A percentile compares a stretch with the other conserved stretches of the same genome.
phyloP scores from a whole-genome alignment of 2,329 filamentous ascomycete species.

The Cylindrodendrum hubeiense region DNA sequence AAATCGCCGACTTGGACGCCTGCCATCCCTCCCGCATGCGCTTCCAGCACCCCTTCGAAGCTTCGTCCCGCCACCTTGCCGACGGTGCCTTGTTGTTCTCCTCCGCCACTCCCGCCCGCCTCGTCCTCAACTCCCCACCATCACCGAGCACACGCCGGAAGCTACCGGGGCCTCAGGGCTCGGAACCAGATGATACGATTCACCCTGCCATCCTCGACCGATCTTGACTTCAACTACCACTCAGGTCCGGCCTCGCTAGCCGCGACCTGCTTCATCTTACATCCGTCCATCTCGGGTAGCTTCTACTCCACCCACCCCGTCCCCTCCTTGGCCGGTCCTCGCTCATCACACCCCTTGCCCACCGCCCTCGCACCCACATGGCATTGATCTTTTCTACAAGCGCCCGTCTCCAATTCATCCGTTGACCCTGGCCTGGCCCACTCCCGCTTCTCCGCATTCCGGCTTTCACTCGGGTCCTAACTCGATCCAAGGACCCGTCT shows the following conservation, averaged over 20 bases:
- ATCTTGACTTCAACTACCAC: slow-evolving; percentile 13
- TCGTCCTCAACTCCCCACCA: slow-evolving; percentile 3
- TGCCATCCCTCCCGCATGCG: slow-evolving; percentile 8
- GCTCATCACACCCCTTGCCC: slow-evolving; percentile 9
- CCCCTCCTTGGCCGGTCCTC: background rate
- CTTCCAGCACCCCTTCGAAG: slow-evolving; percentile 11
- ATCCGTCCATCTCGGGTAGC: slow-evolving; percentile 29
- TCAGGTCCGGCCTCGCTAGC: slow-evolving; percentile 7
- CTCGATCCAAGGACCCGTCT: slow-evolving; percentile 8
- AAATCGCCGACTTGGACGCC: slow-evolving; percentile 4
- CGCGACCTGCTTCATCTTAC: slow-evolving; percentile 30
- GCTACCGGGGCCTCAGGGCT: slow-evolving; percentile 4
- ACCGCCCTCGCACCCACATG: slow-evolving; percentile 19
- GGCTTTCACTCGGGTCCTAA: slow-evolving; percentile 15
- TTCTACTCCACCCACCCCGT: slow-evolving; percentile 11
- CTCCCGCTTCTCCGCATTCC: slow-evolving; percentile 23
- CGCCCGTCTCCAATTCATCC: slow-evolving; percentile 27
- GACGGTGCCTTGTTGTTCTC: background rate
- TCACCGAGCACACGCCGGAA: slow-evolving; percentile 6
- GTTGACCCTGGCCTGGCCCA: slow-evolving; percentile 16
- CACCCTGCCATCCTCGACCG: slow-evolving; percentile 13
- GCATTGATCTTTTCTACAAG: slow-evolving; percentile 18
- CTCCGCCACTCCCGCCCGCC: background rate
- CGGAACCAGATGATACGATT: slow-evolving; percentile 19
- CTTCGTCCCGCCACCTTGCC: slow-evolving; percentile 16